Evolutionary conservation across 176 grass and related monocot species (phyloP).

Genomic region (Metroxylon sagu): DNA sequence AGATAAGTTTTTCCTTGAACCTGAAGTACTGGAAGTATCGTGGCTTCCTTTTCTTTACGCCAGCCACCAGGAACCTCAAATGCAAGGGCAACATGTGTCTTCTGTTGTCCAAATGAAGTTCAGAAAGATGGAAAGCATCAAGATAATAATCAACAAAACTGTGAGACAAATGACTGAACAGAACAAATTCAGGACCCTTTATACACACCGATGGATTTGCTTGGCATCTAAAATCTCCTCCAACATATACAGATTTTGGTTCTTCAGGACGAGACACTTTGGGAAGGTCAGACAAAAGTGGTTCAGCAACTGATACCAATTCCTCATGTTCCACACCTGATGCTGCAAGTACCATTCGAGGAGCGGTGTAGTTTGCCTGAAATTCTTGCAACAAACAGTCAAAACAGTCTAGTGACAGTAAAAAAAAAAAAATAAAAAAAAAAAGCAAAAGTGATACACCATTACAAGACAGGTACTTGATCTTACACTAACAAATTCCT

Average conservation of each 20-base stretch:
- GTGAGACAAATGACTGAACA: too few relatives aligned
- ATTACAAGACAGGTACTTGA: slow-evolving; percentile 20
- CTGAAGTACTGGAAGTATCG: slow-evolving; percentile 69
- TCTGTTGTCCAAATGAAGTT: slow-evolving; percentile 28
- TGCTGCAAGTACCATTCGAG: slow-evolving; percentile 76
- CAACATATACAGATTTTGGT: slow-evolving; percentile 73
- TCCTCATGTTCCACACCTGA: slow-evolving; percentile 82
- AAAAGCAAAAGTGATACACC: neutral
- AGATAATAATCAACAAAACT: neutral
- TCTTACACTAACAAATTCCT: slow-evolving; percentile 67
- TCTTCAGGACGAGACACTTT: slow-evolving; percentile 33
- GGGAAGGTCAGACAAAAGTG: slow-evolving; percentile 71
- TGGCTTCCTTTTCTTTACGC: slow-evolving; percentile 68
- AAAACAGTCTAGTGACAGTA: slow-evolving; percentile 4
- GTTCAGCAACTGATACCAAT: slow-evolving; percentile 61
- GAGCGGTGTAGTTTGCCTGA: slow-evolving; percentile 73
- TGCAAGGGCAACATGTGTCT: slow-evolving; percentile 74
- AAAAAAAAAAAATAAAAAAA: neutral
- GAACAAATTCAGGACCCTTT: neutral
- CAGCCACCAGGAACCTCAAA: slow-evolving; percentile 94
- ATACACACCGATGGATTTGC: slow-evolving; percentile 54
- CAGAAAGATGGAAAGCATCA: slow-evolving; percentile 13
- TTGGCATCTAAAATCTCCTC: slow-evolving; percentile 68
- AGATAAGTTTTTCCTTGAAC: slow-evolving; percentile 21
- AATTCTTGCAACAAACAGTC: slow-evolving; percentile 24